Conservation (phyloP, 1,284 basidiomycete species). For the Trichosporon coremiiforme region DNA sequence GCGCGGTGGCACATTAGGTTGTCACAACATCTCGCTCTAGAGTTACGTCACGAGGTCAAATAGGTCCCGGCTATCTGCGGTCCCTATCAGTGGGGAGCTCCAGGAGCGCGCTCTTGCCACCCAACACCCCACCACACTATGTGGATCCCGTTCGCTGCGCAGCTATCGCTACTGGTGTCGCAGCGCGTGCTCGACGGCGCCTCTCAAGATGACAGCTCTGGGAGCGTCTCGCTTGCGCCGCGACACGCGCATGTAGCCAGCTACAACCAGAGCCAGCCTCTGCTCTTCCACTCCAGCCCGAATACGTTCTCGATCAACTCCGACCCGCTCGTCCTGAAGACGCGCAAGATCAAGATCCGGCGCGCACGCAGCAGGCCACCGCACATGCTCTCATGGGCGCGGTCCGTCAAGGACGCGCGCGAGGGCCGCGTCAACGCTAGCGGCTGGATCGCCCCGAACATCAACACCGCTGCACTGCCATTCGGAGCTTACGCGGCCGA, state of each 20-base stretch:
- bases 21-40: background rate
- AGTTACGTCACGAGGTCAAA: conserved; percentile 17
- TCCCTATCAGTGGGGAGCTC: background rate
- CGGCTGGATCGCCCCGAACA: conserved; percentile 25
- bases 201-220: background rate
- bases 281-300: conserved; percentile 18
- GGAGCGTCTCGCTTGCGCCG: conserved; percentile 20
- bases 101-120: conserved; percentile 1
- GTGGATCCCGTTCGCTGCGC: conserved; percentile 16
- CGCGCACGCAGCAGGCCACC: conserved; percentile 44
- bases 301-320: background rate
- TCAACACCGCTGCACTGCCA: background rate
- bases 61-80: conserved; percentile 8
- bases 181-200: conserved; percentile 2
- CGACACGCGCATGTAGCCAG: conserved; percentile 20
- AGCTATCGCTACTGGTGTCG: conserved; percentile 11
- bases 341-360: conserved; percentile 42
- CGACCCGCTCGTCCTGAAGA: conserved; percentile 35
- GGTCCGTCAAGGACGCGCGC: conserved; percentile 29
- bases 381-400: conserved; percentile 47
- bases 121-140: conserved; percentile 2
- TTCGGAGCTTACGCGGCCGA: conserved; percentile 6
- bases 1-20: background rate
- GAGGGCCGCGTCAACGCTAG: conserved; percentile 24
- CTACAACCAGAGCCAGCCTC: conserved; percentile 14